Conservation (phyloP, 2,329 filamentous ascomycete species). For the Stachybotrys echinatus region DNA sequence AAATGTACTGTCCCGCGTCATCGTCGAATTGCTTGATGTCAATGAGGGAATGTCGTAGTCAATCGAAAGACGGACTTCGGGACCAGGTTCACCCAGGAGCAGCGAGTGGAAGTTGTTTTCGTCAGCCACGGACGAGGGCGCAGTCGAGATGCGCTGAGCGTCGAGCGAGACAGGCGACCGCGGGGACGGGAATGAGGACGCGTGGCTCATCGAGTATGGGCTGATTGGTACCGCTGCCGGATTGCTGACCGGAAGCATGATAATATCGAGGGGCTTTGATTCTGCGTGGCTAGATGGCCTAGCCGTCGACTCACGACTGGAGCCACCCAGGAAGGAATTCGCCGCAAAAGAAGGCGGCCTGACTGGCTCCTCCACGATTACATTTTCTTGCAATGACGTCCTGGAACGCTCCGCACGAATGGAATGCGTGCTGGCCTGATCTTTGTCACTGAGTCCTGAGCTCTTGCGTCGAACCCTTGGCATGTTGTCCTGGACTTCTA, state of each 20-base stretch:
- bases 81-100: slow-evolving; percentile 68
- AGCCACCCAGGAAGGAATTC: slow-evolving; percentile 23
- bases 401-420: slow-evolving; percentile 44
- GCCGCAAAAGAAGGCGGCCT: slow-evolving; percentile 18
- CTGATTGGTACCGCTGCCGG: slow-evolving; percentile 47
- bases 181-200: slow-evolving; percentile 66
- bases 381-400: slow-evolving; percentile 46
- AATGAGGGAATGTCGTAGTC: slow-evolving; percentile 66
- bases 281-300: slow-evolving; percentile 42
- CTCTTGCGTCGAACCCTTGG: slow-evolving; percentile 34
- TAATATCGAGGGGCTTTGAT: slow-evolving; percentile 45
- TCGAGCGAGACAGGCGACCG: slow-evolving; percentile 66
- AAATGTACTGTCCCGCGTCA: slow-evolving; percentile 62
- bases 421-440: slow-evolving; percentile 16
- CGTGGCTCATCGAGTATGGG: slow-evolving; percentile 59
- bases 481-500: slow-evolving; percentile 14
- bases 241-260: slow-evolving; percentile 37
- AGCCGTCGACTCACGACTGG: slow-evolving; percentile 33
- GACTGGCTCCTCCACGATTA: slow-evolving; percentile 41
- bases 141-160: slow-evolving; percentile 66
- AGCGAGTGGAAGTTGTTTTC: slow-evolving; percentile 67
- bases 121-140: slow-evolving; percentile 68
- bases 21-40: slow-evolving; percentile 73
- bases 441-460: slow-evolving; percentile 38
- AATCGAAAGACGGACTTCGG: slow-evolving; percentile 65